These are phyloP conservation scores for Physocladia obscura DNA, from an alignment of 192 early-diverging fungal species.

Conservation along the genomic window DNA sequence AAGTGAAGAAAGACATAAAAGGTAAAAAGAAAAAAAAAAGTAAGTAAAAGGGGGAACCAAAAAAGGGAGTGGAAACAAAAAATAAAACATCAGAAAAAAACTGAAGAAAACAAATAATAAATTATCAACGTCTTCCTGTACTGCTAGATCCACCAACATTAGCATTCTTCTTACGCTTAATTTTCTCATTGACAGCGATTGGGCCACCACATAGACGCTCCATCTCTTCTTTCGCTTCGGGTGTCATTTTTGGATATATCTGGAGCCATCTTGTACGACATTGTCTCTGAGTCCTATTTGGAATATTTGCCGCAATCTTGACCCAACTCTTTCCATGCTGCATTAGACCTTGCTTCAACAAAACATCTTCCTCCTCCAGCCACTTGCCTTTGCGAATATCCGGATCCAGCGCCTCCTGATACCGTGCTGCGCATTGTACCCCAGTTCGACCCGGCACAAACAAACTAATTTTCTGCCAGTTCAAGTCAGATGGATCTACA, in stretches of 20 bases:
- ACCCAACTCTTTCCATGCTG: slow-evolving; percentile 81
- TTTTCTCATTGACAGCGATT: slow-evolving; percentile 34
- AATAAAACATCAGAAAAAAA: not conserved
- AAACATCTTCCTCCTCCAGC: slow-evolving; percentile 52
- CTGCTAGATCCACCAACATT: not conserved
- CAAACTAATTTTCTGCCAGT: slow-evolving; percentile 83
- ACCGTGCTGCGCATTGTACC: slow-evolving; percentile 88
- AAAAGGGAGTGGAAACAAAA: not conserved
- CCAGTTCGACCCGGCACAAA: slow-evolving; percentile 77
- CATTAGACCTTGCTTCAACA: slow-evolving; percentile 67
- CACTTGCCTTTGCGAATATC: slow-evolving; percentile 44
- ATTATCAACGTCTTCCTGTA: not conserved
- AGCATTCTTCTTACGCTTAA: slow-evolving; percentile 22
- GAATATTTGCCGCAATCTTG: slow-evolving; percentile 77
- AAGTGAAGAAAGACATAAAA: not conserved
- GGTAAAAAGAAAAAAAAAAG: not conserved
- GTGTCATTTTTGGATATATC: slow-evolving; percentile 25
- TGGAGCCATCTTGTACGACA: slow-evolving; percentile 83
- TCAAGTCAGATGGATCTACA: slow-evolving; percentile 38
- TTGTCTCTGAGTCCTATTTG: slow-evolving; percentile 87
- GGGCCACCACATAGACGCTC: not conserved
- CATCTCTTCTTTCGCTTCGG: slow-evolving; percentile 1
- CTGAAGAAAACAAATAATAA: not conserved
- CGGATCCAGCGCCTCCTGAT: slow-evolving; percentile 85
- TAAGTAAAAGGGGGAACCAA: not conserved